Conservation (phyloP, 441 rosid genomes). For the Corymbia calophylla region DNA sequence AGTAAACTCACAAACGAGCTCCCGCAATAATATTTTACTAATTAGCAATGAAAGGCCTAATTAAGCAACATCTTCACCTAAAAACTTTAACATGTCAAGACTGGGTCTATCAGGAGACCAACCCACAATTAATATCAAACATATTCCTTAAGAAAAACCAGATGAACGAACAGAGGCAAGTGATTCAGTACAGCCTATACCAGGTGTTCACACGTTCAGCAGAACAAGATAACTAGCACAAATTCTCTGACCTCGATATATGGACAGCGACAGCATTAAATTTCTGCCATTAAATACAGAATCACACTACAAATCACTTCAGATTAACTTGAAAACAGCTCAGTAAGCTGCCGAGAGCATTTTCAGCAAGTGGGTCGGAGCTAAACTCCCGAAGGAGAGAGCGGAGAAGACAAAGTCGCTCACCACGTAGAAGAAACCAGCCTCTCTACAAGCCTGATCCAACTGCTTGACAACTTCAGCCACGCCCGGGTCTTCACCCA, state of each 20-base stretch:
- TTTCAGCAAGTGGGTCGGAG: not conserved
- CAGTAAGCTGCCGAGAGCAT: not conserved
- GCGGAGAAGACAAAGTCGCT: not conserved
- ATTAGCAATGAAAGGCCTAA: not conserved
- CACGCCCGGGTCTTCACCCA: constrained; percentile 51
- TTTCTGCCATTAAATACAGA: not conserved
- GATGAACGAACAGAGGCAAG: not conserved
- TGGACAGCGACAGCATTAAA: not conserved
- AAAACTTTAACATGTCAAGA: not conserved
- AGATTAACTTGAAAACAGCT: not conserved
- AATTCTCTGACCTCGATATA: not conserved
- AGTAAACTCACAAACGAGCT: not conserved
- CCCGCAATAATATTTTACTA: not conserved
- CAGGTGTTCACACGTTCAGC: not conserved
- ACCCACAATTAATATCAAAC: not conserved
- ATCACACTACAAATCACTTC: not conserved
- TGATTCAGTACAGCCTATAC: not conserved
- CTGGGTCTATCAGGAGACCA: not conserved
- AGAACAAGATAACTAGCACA: not conserved
- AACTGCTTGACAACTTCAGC: constrained; percentile 45
- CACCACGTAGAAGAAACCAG: constrained; percentile 96
- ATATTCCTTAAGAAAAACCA: not conserved
- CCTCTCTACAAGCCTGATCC: constrained; percentile 69
- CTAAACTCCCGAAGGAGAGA: not conserved
- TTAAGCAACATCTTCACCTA: not conserved